phyloP scores from a whole-genome alignment of 2,329 filamentous ascomycete species.

The Xenosphaeropsis pyriputrescens region DNA sequence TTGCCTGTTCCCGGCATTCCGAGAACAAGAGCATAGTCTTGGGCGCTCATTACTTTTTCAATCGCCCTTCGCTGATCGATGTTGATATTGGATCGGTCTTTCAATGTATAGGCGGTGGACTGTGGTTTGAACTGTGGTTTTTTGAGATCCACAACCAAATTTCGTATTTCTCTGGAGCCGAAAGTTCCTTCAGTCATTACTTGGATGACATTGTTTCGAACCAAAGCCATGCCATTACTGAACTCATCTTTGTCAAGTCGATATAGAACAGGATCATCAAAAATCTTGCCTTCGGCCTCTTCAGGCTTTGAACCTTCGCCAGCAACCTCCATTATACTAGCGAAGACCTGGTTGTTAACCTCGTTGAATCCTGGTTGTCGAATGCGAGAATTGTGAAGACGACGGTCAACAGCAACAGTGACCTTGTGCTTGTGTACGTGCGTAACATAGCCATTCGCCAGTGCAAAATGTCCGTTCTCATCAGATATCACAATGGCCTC shows the following conservation, averaged over 20 bases:
- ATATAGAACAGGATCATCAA: slow-evolving; percentile 49
- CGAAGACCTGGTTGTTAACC: slow-evolving; percentile 68
- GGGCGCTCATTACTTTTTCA: slow-evolving; percentile 87
- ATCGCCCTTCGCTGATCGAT: slow-evolving; percentile 78
- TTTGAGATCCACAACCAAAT: slow-evolving; percentile 65
- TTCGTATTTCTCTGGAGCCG: slow-evolving; percentile 57
- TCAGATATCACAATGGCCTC: slow-evolving; percentile 96
- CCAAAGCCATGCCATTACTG: slow-evolving; percentile 90
- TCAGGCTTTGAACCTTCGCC: slow-evolving; percentile 36
- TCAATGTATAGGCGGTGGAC: slow-evolving; percentile 47
- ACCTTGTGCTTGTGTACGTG: slow-evolving; percentile 62
- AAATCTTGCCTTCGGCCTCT: slow-evolving; percentile 34
- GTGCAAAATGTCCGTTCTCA: slow-evolving; percentile 84
- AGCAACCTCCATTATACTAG: slow-evolving; percentile 78
- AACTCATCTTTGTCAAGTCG: slow-evolving; percentile 96
- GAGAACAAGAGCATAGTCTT: slow-evolving; percentile 91
- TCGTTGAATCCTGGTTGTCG: slow-evolving; percentile 64
- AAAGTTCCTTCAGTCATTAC: slow-evolving; percentile 72
- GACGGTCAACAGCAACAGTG: slow-evolving; percentile 78
- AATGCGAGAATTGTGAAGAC: slow-evolving; percentile 73
- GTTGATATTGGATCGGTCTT: slow-evolving; percentile 58
- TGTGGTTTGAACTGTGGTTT: slow-evolving; percentile 58
- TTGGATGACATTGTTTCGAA: slow-evolving; percentile 85
- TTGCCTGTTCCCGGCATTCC: slow-evolving; percentile 98
- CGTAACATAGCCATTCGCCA: slow-evolving; percentile 83